Evolutionary conservation across 768 basidiomycete species (phyloP).

Genomic region (Pulveroboletus ravenelii): DNA sequence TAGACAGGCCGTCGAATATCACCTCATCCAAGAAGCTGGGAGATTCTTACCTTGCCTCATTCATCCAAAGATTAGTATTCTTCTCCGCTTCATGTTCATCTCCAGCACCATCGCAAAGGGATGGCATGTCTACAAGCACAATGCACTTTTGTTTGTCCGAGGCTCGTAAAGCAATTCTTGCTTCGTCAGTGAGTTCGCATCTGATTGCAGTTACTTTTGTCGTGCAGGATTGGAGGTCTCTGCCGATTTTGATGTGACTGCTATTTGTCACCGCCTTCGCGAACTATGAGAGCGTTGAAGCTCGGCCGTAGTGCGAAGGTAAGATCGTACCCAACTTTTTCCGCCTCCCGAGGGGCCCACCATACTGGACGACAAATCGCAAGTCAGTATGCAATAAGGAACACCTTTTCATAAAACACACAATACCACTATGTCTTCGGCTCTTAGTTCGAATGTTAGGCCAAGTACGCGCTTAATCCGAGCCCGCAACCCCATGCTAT

Average conservation of each 20-base stretch:
- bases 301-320: not conserved
- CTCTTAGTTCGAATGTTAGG: not conserved
- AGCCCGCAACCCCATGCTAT: not conserved
- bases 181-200: slow-evolving; percentile 2
- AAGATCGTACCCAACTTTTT: slow-evolving; percentile 16
- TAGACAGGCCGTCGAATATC: not conserved
- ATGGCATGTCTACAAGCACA: slow-evolving; percentile 24
- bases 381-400: not conserved
- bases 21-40: not conserved
- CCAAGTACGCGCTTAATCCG: not conserved
- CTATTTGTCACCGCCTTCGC: not conserved
- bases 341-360: slow-evolving; percentile 18
- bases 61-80: slow-evolving; percentile 7
- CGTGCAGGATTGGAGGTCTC: not conserved
- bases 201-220: slow-evolving; percentile 6
- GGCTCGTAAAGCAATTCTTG: not conserved
- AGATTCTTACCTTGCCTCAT: not conserved
- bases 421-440: slow-evolving; percentile 20
- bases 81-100: not conserved
- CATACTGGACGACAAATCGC: slow-evolving; percentile 2
- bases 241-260: not conserved
- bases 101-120: slow-evolving; percentile 1
- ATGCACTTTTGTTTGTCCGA: not conserved
- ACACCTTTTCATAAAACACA: not conserved
- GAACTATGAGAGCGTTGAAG: slow-evolving; percentile 6